These are phyloP conservation scores for Cladophialophora psammophila DNA, from an alignment of 2,329 filamentous ascomycete genomes.

Conservation along the genomic window DNA sequence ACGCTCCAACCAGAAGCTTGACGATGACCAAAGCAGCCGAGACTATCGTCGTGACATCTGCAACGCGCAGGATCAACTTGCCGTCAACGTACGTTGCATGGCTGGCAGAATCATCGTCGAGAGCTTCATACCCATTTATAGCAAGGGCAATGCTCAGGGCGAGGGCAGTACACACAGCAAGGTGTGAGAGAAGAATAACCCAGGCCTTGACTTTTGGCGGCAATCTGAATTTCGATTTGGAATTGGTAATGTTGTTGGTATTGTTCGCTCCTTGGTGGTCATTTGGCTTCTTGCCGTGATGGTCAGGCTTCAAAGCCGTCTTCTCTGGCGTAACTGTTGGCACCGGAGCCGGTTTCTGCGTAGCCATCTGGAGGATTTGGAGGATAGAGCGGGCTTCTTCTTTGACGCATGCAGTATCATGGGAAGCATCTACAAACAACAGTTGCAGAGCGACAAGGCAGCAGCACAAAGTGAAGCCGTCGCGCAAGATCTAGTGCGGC, in stretches of 20 bases:
- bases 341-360: no score
- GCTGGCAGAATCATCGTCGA: neutral
- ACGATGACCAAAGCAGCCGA: slow-evolving; percentile 27
- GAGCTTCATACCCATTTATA: neutral
- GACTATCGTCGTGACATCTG: slow-evolving; percentile 28
- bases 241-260: neutral
- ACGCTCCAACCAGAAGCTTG: slow-evolving; percentile 27
- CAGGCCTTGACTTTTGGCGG: neutral
- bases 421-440: no score
- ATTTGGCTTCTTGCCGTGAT: no score
- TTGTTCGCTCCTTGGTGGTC: no score
- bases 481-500: no score
- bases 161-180: neutral
- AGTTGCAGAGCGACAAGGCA: no score
- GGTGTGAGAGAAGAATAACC: neutral
- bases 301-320: no score
- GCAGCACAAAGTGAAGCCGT: no score
- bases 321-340: no score
- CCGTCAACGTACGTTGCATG: slow-evolving; percentile 6
- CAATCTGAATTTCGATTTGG: neutral
- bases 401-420: no score
- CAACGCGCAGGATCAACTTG: slow-evolving; percentile 23
- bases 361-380: no score
- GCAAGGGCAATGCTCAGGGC: neutral
- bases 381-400: no score